Conservation (phyloP, 2,329 filamentous ascomycete species). For the Calonectria pauciramosa region DNA sequence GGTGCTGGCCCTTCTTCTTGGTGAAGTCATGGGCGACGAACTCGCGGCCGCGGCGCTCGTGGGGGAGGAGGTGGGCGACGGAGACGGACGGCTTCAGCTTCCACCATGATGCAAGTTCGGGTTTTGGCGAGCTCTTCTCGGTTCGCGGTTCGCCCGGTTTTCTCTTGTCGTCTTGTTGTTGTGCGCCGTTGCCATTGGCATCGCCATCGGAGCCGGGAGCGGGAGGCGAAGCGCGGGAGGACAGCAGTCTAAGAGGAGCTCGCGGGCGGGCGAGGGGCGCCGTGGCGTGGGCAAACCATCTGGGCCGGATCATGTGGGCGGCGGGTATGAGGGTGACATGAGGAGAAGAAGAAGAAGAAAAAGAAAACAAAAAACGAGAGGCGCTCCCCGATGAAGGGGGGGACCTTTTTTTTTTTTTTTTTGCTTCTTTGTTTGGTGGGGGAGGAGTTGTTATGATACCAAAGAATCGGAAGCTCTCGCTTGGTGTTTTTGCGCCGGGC, state of each 20-base stretch:
- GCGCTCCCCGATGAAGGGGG: neutral
- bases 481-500: slow-evolving; percentile 25
- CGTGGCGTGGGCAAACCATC: slow-evolving; percentile 44
- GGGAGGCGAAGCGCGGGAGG: neutral
- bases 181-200: neutral
- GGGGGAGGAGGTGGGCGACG: neutral
- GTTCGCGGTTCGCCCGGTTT: neutral
- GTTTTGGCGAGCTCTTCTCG: neutral
- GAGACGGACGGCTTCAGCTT: neutral
- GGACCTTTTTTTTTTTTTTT: neutral
- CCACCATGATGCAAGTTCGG: neutral
- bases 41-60: neutral
- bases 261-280: slow-evolving; percentile 31
- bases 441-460: neutral
- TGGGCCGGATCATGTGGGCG: slow-evolving; percentile 49
- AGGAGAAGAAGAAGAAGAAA: neutral
- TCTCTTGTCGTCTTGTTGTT: neutral
- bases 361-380: neutral
- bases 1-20: slow-evolving; percentile 33
- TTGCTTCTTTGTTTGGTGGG: neutral
- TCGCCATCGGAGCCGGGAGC: neutral
- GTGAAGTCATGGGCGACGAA: neutral
- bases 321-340: slow-evolving; percentile 35
- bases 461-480: slow-evolving; percentile 5
- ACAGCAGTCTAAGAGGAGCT: slow-evolving; percentile 24